Percentiles rank a stretch among this genome's conserved stretches.
Evolutionary conservation across 768 basidiomycete species (phyloP).

Genomic region (Termitomyces sp.): DNA sequence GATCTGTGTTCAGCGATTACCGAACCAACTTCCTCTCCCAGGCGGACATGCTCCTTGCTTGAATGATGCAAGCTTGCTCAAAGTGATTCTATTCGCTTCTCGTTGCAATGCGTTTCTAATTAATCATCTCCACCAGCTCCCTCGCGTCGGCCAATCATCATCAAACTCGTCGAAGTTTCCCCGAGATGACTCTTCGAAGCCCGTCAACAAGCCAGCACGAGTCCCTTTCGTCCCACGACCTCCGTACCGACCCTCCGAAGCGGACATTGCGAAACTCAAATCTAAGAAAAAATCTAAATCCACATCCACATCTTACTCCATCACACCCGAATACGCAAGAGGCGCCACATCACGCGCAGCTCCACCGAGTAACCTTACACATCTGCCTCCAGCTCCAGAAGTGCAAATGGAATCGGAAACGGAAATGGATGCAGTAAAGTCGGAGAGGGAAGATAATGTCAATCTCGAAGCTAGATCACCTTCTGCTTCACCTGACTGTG

Average conservation of each 20-base stretch:
- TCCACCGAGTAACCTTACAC: neutral
- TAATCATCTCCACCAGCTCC: neutral
- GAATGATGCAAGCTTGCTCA: neutral
- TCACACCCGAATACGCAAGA: neutral
- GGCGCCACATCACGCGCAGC: neutral
- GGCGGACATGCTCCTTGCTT: neutral
- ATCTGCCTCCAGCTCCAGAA: no score
- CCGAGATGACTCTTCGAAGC: neutral
- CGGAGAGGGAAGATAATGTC: no score
- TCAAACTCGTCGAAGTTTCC: neutral
- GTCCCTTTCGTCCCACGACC: slow-evolving; percentile 1
- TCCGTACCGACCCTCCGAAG: slow-evolving; percentile 8
- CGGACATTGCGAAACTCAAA: slow-evolving; percentile 2
- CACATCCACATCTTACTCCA: neutral
- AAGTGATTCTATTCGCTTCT: neutral
- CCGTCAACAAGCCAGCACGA: neutral
- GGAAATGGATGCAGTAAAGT: no score
- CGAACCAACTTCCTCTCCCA: slow-evolving; percentile 7
- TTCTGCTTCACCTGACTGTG: no score
- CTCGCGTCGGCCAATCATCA: neutral
- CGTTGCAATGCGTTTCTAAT: no score
- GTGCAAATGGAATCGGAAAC: no score
- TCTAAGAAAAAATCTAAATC: neutral
- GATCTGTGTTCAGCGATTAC: neutral
- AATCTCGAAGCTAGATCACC: no score